Base-by-base conservation (phyloP, 2,329 filamentous ascomycete genomes). In the Trichophaea hybrida region DNA sequence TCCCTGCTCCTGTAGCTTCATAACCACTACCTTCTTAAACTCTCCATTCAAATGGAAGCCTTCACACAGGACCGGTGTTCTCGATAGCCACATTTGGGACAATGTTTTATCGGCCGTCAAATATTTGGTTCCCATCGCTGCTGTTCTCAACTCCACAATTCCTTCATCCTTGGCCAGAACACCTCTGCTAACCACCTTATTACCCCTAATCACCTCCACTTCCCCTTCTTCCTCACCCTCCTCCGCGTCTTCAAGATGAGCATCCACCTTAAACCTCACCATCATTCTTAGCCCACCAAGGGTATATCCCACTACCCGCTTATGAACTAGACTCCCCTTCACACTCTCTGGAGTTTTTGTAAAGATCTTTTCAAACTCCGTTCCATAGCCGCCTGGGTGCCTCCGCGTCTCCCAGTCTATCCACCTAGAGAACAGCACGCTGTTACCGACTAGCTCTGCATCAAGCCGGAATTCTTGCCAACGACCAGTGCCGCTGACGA, bases 241-340 rank as follows among this genome's bases (percentile, higher is more conserved):
- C 40, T 8, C 13, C 2, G 15, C 15, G 15, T 13, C 49, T 10
- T 54, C n/a, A 1, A 35, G 32, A 31, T 33, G 44, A 33, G 51
- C 61, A 49, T 64, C 61, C 6, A 54, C 59, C 33, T 56, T 37
- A 31, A 57, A 59, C 31, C 61, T 57, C 15, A 61, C 52, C 7
- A 59, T 15, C 31, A 64, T 32, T 24, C 55, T 49, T 2, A 64
- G 10, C 13, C 61, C 61, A 8, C 61, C 61, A n/a, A 61, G 50
- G 7, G 33, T 57, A 57, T 64, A 64, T 1, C 40, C n/a, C 6
- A 61, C 55, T 3, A 49, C 52, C 4, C 59, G 37, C 17, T 61
- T 46, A 49, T 64, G 59, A 8, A 32, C 24, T 5, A 55, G 44
- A 15, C 56, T 59, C 1, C 54, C 59, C 50, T 24, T 40, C 38